phyloP scores from a whole-genome alignment of 176 grass and related monocot genomes.

The Zea luxurians region DNA sequence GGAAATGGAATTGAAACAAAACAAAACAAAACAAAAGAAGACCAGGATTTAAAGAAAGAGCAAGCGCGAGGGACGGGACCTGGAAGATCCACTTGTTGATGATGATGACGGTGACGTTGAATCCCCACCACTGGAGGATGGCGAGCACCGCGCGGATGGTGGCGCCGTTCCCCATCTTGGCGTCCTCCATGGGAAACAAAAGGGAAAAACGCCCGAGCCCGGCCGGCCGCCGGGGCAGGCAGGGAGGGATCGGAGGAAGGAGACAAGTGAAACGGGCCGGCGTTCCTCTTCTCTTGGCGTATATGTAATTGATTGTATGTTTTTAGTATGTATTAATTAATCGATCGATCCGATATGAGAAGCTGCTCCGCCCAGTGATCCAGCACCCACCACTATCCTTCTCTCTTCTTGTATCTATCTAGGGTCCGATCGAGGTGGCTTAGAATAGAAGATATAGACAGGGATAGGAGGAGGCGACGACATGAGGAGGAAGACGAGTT shows the following conservation, averaged over 20 bases:
- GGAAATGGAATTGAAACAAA: background rate
- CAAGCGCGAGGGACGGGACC: conserved; percentile 30
- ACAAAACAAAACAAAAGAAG: background rate
- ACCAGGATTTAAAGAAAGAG: background rate
- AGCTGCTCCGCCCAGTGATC: conserved; percentile 26
- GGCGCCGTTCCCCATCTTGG: conserved; percentile 49
- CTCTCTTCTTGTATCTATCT: background rate
- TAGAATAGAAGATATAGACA: conserved; percentile 8
- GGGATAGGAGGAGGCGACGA: background rate
- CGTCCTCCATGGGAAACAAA: conserved; percentile 52
- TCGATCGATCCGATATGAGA: conserved; percentile 16
- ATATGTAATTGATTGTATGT: background rate
- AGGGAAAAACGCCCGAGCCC: background rate
- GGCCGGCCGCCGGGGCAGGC: background rate
- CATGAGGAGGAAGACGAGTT: background rate
- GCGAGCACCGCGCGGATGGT: conserved; percentile 67
- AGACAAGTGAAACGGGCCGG: conserved; percentile 17
- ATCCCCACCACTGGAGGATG: conserved; percentile 96
- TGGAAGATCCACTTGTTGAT: conserved; percentile 99
- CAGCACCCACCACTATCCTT: background rate
- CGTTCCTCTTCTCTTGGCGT: background rate
- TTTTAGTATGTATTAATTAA: background rate
- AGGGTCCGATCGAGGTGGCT: background rate
- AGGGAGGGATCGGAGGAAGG: background rate
- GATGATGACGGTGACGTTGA: conserved; percentile 99